Evolutionary conservation across 2,329 filamentous ascomycete species (phyloP).

Genomic region (Neophaeococcomyces mojaviensis): DNA sequence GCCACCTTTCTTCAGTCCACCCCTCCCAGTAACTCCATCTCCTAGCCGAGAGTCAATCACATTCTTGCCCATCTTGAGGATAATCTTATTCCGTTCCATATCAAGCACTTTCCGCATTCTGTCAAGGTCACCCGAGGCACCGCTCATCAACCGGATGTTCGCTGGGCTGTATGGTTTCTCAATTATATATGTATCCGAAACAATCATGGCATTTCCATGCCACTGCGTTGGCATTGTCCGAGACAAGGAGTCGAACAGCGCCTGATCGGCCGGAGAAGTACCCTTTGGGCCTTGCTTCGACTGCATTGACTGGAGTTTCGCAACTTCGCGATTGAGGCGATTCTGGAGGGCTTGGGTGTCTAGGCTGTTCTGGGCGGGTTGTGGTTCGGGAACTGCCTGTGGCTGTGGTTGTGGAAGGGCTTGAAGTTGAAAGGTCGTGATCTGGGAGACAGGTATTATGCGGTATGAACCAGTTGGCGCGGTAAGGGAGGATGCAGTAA

Average conservation of each 20-base stretch:
- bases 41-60: slow-evolving; percentile 2
- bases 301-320: slow-evolving; percentile 50
- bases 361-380: slow-evolving; percentile 42
- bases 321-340: slow-evolving; percentile 50
- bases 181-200: slow-evolving; percentile 54
- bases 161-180: slow-evolving; percentile 51
- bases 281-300: slow-evolving; percentile 50
- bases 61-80: slow-evolving; percentile 23
- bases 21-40: background rate
- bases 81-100: slow-evolving; percentile 43
- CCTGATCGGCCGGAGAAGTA: slow-evolving; percentile 54
- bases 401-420: slow-evolving; percentile 32
- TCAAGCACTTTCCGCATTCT: slow-evolving; percentile 44
- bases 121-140: slow-evolving; percentile 34
- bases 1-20: slow-evolving; percentile 1
- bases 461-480: slow-evolving; percentile 49
- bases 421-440: slow-evolving; percentile 51
- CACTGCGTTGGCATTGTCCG: slow-evolving; percentile 55
- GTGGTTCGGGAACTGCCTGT: slow-evolving; percentile 31
- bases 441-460: slow-evolving; percentile 53
- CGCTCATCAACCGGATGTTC: slow-evolving; percentile 41
- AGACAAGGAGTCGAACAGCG: slow-evolving; percentile 55
- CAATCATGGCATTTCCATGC: slow-evolving; percentile 52
- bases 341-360: slow-evolving; percentile 48
- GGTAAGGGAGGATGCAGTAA: slow-evolving; percentile 27